A percentile compares a stretch with the other conserved stretches of the same genome.
Evolutionary conservation across 2,329 filamentous ascomycete genomes (phyloP).

Genomic region (Stagonosporopsis chrysanthemi): DNA sequence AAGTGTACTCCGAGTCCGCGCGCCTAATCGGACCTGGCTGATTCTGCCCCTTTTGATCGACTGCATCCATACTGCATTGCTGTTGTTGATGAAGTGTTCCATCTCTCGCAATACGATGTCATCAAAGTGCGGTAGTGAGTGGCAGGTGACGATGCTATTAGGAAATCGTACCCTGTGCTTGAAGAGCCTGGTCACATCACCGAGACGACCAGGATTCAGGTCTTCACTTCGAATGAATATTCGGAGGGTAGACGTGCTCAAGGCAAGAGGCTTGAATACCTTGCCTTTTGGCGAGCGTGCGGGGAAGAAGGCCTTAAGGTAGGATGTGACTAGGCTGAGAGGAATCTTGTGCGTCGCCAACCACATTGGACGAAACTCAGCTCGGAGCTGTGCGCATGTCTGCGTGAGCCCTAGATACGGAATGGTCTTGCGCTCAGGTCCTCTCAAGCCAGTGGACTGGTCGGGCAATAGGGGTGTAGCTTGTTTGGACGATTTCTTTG

Average conservation of each 20-base stretch:
- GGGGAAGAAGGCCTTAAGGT: slow-evolving; percentile 35
- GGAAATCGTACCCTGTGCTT: slow-evolving; percentile 31
- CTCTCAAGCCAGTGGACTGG: neutral
- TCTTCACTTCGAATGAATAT: slow-evolving; percentile 22
- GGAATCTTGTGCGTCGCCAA: slow-evolving; percentile 31
- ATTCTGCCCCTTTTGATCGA: slow-evolving; percentile 19
- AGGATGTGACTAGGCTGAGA: slow-evolving; percentile 23
- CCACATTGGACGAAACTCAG: slow-evolving; percentile 38
- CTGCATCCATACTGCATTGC: slow-evolving; percentile 21
- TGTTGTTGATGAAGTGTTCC: slow-evolving; percentile 23
- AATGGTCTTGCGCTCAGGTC: slow-evolving; percentile 2
- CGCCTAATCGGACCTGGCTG: slow-evolving; percentile 23
- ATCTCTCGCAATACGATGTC: slow-evolving; percentile 2
- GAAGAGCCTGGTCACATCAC: slow-evolving; percentile 26
- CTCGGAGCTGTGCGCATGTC: slow-evolving; percentile 29
- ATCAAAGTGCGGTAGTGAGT: neutral
- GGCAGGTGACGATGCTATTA: slow-evolving; percentile 16
- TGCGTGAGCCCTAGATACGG: slow-evolving; percentile 35
- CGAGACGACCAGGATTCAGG: neutral
- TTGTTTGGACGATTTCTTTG: neutral
- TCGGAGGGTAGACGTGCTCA: slow-evolving; percentile 17
- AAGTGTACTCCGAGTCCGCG: neutral
- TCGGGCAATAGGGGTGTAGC: neutral
- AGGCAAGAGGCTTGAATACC: neutral
- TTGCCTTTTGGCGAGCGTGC: slow-evolving; percentile 1